A percentile compares a stretch with the other conserved stretches of the same genome.
Evolutionary conservation across 1,284 basidiomycete species (phyloP).

Genomic region (Chondrostereum purpureum): DNA sequence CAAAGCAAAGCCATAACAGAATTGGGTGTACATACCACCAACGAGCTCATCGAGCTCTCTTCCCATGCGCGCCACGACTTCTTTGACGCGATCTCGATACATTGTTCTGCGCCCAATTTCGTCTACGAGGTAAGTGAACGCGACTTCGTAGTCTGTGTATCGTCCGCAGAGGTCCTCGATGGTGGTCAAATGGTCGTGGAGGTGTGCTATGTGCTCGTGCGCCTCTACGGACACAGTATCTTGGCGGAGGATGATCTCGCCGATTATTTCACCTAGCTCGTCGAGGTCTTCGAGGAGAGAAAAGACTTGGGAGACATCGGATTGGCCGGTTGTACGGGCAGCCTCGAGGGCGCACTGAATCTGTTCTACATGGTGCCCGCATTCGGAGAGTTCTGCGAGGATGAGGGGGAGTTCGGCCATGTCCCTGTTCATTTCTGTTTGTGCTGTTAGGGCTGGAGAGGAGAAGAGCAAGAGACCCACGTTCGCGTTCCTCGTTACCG

Average conservation of each 20-base stretch:
- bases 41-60: slow-evolving; percentile 53
- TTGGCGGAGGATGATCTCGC: slow-evolving; percentile 65
- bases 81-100: slow-evolving; percentile 58
- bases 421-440: slow-evolving; percentile 67
- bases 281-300: slow-evolving; percentile 58
- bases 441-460: slow-evolving; percentile 1
- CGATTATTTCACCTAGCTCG: slow-evolving; percentile 70
- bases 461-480: slow-evolving; percentile 27
- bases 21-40: slow-evolving; percentile 39
- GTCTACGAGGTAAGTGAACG: slow-evolving; percentile 64
- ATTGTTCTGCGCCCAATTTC: slow-evolving; percentile 65
- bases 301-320: slow-evolving; percentile 38
- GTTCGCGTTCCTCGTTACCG: slow-evolving; percentile 58
- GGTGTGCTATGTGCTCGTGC: slow-evolving; percentile 45
- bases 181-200: slow-evolving; percentile 54
- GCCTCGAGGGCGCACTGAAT: slow-evolving; percentile 43
- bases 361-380: slow-evolving; percentile 40
- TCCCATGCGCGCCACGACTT: slow-evolving; percentile 60
- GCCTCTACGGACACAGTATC: slow-evolving; percentile 31
- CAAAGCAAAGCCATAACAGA: background rate
- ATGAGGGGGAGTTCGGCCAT: slow-evolving; percentile 69
- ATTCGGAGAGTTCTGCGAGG: slow-evolving; percentile 62
- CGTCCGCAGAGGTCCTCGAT: slow-evolving; percentile 58
- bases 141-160: slow-evolving; percentile 59
- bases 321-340: background rate